Evolutionary conservation across 164 flowering plant species (phyloP), one percentile per base, ranked within the genome.

Genomic region (Santalum album): DNA sequence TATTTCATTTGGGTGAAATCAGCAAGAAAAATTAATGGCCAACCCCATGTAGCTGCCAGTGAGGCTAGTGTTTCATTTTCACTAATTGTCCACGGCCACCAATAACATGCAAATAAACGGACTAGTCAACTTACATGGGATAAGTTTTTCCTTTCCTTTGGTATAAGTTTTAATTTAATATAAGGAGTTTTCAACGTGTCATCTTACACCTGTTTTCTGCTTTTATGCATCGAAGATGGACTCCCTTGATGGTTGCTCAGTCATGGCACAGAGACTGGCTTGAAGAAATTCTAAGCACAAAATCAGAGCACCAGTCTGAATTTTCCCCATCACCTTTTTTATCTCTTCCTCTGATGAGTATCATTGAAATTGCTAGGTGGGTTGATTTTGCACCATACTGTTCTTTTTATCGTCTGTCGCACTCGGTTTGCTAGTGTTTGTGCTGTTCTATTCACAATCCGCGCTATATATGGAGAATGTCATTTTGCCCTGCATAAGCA

Each of bases 331-430:
- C 98, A 10, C 79, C 92, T 19, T 82, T 70, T 67, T 52, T 91
- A 12, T 82, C 84, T 36, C 84, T 91, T 58, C 98, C 98, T 55
- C 83, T 91, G 20, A 79, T 70, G 95, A 91, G 95, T 75, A 78
- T 86, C 38, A 68, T 84, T 24, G 72, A 72, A 54, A 88, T 91
- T 64, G 90, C 96, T 29, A 77, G 96, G 98, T 86, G 59, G 70
- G 70, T 53, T 27, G 19, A 38, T 38, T 1, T 38, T 14, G 3
- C 42, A 38, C 16, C 42, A 38, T 38, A 9, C 14, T 2, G 0
- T 38, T 38, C 17, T 38, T 3, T 29, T 29, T 29, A 3, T 29
- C 34, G 34, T 3, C 34, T 29, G 6, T 29, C 4, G 9, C 9
- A 3, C 6, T 3, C 34, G 4, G 34, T 9, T 29, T 29, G 34